Base-by-base conservation (phyloP, 2,329 filamentous ascomycete genomes). In the Alternaria alternata region DNA sequence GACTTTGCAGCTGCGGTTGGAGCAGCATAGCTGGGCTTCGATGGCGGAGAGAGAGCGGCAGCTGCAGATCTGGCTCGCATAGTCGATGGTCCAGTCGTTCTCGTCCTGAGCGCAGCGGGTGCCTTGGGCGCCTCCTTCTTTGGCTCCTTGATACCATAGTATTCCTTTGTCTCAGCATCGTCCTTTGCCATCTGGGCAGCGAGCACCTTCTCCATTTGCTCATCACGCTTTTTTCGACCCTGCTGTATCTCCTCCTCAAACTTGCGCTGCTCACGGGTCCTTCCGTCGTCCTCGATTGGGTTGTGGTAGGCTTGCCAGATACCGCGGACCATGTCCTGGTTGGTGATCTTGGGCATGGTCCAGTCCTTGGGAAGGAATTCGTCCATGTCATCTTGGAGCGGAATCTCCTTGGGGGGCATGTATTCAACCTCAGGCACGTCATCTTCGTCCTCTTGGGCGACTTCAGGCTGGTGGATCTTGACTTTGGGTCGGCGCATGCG, bases 371-470 rank as follows among this genome's bases (percentile, higher is more conserved):
- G 71, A 14, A 74, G 51, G 62, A 91, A 87, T 59, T 91, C 84
- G 54, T 92, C 89, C 20, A 89, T 91, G 68, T 90, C 84, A 71
- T 92, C 91, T 0, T 87, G 86, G 11, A 88, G 80, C n/a, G 88
- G 77, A 4, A 77, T 58, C 51, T 89, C 86, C 61, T 84, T 89
- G 0, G 93, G 92, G 6, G 94, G 93, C 75, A 93, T 93, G 77
- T 96, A 97, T 82, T 98, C 95, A 61, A 94, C 88, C 55, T 97
- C 94, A 26, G 89, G 88, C 44, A 91, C 88, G 26, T 85, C 81
- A 51, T 82, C 83, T 62, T 84, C 81, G 54, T 86, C 83, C 51
- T 84, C 81, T n/a, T 79, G 75, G 12, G 77, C 76, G 39, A 81
- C 79, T 52, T 89, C 86, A 5, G 84, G 82, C 58, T 89, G 87